Base-by-base conservation (phyloP, 2,329 filamentous ascomycete genomes). In the Huntiella savannae region DNA sequence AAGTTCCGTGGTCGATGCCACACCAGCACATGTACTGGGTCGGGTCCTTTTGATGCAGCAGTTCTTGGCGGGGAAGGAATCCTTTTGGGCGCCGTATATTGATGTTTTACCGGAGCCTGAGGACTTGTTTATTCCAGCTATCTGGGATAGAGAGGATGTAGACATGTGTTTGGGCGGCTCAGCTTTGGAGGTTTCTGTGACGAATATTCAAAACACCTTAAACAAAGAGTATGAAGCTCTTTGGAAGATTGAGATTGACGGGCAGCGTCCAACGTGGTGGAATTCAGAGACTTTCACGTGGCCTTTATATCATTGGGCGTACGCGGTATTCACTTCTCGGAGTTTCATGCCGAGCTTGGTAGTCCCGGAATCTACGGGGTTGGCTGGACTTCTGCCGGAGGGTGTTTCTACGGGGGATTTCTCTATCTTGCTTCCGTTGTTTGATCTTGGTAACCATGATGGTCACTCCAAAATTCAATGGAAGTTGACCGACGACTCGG, bases 371-470 rank as follows among this genome's bases (percentile, higher is more conserved):
- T 56, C 57, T 6, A 55, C 59, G 1, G 52, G 56, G 32, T 55
- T 57, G 13, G 55, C 59, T 2, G 45, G 54, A 32, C 32, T 32
- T 36, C 33, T 22, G 13, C 4, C 17, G 16, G 17, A 34, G 34
- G 22, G 43, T 17, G 35, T 48, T 15, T 13, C 28, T 7, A 11
- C 16, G 13, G 13, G 15, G 4, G 72, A 75, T 53, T 78, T 82
- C 49, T 79, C 78, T 1, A 67, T 84, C 5, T 63, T 86, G 4
- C 64, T 84, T 33, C 81, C 81, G 1, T 63, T 84, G 3, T 71
- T 83, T 48, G 81, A 86, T 55, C 66, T 85, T 22, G 74, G 73
- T 8, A 86, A 86, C 55, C 81, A 86, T 55, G 70, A 72, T 44
- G 76, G 77, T 41, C 61, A 69, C 15, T 69, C 75, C 0, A 61